Evolutionary conservation across 1,139 yeast genomes (phyloP), one percentile per base, ranked within the genome.

Genomic region (Saccharomyces hybrid): DNA sequence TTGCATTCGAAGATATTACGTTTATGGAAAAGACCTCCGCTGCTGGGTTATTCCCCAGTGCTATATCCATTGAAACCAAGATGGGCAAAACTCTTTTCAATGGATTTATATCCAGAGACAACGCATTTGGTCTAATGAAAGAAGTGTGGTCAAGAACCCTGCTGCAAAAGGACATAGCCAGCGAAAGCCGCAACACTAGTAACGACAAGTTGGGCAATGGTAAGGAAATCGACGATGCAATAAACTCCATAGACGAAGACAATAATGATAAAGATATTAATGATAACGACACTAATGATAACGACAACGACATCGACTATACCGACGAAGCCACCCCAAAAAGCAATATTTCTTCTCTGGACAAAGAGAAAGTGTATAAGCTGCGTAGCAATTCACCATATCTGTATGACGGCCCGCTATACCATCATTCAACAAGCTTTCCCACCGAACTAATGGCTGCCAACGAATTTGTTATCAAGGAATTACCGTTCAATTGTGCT

Each of bases 41-140:
- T 0, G 97, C 91, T 1, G 97, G 96, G 1, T 74, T 93, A 32
- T 89, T 93, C 66, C 97, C 97, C 14, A 93, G 91, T 69, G 98
- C 97, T 1, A 87, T 91, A n/a, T 75, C 80, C 8, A 76, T 90
- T 16, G 85, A 84, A 60, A 86, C 96, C 1, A 76, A 73, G 13
- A 63, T 72, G 50, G 80, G 82, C 0, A 81, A 81, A 58, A 88
- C 88, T 63, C 80, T 79, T 4, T 91, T 93, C 76, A 97, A 97
- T n/a, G 87, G 95, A 60, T 89, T 93, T 65, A 76, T 90, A 4
- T 84, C 96, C 1, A 77, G 98, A 58, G 97, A 93, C 67, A 71
- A 82, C 5, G 87, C 96, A 0, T 80, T 80, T 61, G 89, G 85
- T 51, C 80, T 90, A 58, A 75, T 93, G 62, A 78, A 76, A 52